A percentile compares a stretch with the other conserved stretches of the same genome.
These are phyloP conservation scores for Penicillium chermesinum DNA, from an alignment of 495 filamentous ascomycete genomes.

Conservation along the genomic window DNA sequence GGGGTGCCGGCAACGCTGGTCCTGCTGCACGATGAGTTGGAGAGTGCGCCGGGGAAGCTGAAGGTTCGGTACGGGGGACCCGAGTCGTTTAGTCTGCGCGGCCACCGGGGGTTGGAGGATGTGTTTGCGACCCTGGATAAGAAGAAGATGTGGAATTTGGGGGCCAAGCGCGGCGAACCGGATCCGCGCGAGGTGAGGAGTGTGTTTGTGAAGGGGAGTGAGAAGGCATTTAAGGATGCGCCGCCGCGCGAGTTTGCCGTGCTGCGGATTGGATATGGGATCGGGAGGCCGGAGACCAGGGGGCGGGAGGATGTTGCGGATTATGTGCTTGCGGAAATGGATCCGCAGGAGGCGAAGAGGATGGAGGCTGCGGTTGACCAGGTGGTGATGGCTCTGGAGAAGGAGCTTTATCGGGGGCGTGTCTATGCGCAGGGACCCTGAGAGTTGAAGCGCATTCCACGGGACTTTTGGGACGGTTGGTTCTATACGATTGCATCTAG, in stretches of 20 bases:
- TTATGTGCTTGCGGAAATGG: conserved; percentile 66
- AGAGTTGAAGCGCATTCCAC: neutral
- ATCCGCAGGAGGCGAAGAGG: conserved; percentile 40
- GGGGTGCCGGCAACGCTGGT: conserved; percentile 47
- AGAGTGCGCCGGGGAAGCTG: conserved; percentile 60
- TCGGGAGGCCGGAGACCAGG: conserved; percentile 60
- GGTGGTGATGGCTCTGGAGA: conserved; percentile 46
- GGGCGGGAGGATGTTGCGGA: conserved; percentile 52
- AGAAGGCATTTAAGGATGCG: neutral
- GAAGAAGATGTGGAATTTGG: conserved; percentile 22
- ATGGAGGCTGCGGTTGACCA: conserved; percentile 45
- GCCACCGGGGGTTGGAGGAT: conserved; percentile 79
- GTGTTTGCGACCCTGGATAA: conserved; percentile 45
- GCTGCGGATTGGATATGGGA: conserved; percentile 61
- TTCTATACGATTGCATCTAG: neutral
- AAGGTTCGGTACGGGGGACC: conserved; percentile 52
- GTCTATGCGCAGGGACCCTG: neutral
- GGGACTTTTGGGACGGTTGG: neutral
- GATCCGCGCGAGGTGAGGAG: neutral
- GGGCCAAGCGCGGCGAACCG: neutral
- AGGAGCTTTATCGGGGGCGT: conserved; percentile 32
- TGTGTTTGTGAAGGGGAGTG: neutral
- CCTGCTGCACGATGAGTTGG: conserved; percentile 80
- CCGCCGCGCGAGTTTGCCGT: conserved; percentile 28
- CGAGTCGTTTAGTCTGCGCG: conserved; percentile 50